Percentiles rank a stretch among this genome's conserved stretches.
Conservation (phyloP, 805 yeast genomes). For the Grigorovia humatica region DNA sequence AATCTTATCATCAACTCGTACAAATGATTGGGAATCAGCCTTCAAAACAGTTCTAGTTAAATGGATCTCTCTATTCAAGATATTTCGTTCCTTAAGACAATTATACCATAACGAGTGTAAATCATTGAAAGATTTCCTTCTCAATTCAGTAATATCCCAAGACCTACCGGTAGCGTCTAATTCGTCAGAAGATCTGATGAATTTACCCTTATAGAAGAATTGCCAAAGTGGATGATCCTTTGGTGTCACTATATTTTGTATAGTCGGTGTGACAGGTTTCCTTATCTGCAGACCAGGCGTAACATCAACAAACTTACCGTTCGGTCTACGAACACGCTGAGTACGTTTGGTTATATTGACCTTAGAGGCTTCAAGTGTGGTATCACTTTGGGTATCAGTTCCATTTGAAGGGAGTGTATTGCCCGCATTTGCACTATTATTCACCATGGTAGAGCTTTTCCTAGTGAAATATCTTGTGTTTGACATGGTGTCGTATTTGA, state of each 20-base stretch:
- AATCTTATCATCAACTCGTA: constrained; percentile 33
- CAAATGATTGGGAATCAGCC: constrained; percentile 30
- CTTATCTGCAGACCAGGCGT: constrained; percentile 39
- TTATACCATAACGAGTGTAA: constrained; percentile 87
- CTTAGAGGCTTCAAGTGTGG: background rate
- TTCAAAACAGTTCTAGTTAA: constrained; percentile 32
- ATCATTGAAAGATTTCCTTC: constrained; percentile 87
- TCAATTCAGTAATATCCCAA: constrained; percentile 81
- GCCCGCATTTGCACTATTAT: no score
- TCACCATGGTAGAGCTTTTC: background rate
- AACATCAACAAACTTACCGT: background rate
- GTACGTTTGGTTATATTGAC: background rate
- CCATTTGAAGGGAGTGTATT: background rate
- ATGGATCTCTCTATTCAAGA: constrained; percentile 63
- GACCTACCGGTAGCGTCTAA: constrained; percentile 50
- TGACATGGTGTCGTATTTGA: background rate
- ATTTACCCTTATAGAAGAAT: constrained; percentile 59
- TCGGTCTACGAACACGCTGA: background rate
- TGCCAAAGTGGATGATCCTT: constrained; percentile 95
- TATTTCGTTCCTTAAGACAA: constrained; percentile 73
- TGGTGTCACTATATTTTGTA: constrained; percentile 55
- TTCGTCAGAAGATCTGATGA: constrained; percentile 50
- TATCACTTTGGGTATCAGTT: background rate
- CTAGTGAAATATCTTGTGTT: background rate
- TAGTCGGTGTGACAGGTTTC: constrained; percentile 79